phyloP scores from a whole-genome alignment of 768 basidiomycete genomes.

The Saitozyma podzolica region DNA sequence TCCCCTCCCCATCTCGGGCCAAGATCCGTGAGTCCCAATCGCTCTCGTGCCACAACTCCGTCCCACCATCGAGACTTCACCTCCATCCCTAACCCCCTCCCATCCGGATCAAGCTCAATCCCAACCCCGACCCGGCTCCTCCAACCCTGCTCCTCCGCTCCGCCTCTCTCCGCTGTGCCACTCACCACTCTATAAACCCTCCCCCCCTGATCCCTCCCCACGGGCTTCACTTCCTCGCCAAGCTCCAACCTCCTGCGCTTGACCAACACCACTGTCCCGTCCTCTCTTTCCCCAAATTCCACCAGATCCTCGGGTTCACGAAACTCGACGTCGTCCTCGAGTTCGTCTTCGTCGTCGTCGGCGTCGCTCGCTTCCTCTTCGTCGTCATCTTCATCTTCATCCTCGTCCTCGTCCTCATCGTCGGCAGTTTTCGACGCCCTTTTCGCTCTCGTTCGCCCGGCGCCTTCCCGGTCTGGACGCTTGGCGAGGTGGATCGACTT shows the following conservation, averaged over 20 bases:
- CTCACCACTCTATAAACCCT: constrained; percentile 69
- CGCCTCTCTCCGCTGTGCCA: background rate
- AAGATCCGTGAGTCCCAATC: too few relatives aligned
- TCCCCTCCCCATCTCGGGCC: too few relatives aligned
- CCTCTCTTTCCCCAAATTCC: constrained; percentile 45
- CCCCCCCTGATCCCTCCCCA: constrained; percentile 54
- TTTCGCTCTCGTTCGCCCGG: background rate
- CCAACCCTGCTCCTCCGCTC: too few relatives aligned
- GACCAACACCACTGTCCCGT: constrained; percentile 47
- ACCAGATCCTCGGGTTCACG: constrained; percentile 37
- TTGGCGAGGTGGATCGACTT: constrained; percentile 59
- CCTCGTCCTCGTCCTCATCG: too few relatives aligned
- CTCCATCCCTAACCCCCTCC: too few relatives aligned
- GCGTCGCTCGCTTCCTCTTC: too few relatives aligned
- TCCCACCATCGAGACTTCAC: too few relatives aligned
- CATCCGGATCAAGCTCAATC: too few relatives aligned
- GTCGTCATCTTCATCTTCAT: too few relatives aligned
- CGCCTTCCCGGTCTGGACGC: constrained; percentile 48
- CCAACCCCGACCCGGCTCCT: too few relatives aligned
- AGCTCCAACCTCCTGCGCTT: constrained; percentile 33
- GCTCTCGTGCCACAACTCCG: too few relatives aligned
- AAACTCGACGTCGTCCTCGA: constrained; percentile 9
- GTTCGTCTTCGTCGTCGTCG: constrained; percentile 36
- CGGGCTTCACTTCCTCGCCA: constrained; percentile 60
- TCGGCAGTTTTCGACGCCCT: too few relatives aligned